Conservation (phyloP, 495 filamentous ascomycete genomes). For the Parathielavia appendiculata region DNA sequence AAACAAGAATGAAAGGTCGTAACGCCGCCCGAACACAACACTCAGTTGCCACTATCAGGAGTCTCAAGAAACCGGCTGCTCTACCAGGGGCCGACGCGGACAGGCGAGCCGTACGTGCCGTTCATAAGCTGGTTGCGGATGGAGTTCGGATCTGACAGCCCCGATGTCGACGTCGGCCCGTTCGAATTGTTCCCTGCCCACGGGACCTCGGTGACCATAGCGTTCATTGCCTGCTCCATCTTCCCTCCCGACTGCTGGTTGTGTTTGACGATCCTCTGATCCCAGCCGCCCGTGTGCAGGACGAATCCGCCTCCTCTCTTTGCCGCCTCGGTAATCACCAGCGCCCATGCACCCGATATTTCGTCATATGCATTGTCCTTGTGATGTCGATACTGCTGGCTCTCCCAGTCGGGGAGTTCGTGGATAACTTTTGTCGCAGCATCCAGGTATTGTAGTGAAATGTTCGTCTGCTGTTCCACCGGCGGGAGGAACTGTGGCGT, state of each 20-base stretch:
- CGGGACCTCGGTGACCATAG: constrained; percentile 65
- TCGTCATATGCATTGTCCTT: constrained; percentile 95
- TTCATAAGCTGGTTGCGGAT: constrained; percentile 75
- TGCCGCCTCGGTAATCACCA: constrained; percentile 85
- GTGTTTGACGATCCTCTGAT: constrained; percentile 80
- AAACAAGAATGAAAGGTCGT: constrained; percentile 4
- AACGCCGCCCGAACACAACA: not conserved
- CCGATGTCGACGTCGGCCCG: constrained; percentile 41
- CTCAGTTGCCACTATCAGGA: not conserved
- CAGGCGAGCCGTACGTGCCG: constrained; percentile 71
- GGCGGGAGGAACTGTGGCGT: constrained; percentile 94
- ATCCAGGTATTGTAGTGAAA: constrained; percentile 81
- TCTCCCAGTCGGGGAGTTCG: constrained; percentile 79
- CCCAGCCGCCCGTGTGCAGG: constrained; percentile 89
- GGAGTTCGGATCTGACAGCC: constrained; percentile 52
- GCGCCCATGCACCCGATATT: constrained; percentile 84
- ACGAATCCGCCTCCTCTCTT: constrained; percentile 88
- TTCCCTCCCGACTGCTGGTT: constrained; percentile 81
- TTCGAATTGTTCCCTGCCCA: constrained; percentile 60
- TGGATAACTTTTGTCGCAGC: constrained; percentile 86
- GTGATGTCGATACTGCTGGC: constrained; percentile 77
- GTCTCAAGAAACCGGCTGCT: not conserved
- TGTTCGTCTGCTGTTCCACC: constrained; percentile 70
- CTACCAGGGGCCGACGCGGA: constrained; percentile 70
- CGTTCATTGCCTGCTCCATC: constrained; percentile 72